Conservation (phyloP, 306 rosid genomes). For the Oemleria cerasiformis region DNA sequence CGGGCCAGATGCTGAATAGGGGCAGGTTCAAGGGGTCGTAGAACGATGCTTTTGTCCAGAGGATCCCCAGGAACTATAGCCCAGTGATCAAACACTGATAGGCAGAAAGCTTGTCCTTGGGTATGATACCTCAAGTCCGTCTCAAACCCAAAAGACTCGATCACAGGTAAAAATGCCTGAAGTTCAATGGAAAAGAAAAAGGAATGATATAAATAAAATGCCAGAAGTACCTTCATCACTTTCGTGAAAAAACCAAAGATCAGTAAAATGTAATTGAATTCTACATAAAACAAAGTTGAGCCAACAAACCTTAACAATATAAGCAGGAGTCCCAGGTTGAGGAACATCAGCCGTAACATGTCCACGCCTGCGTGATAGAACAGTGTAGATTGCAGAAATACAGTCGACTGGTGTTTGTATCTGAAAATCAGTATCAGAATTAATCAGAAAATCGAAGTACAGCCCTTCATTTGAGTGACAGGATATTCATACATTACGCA, state of each 20-base stretch:
- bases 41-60: conserved; percentile 86
- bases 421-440: conserved; percentile 47
- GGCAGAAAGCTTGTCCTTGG: conserved; percentile 94
- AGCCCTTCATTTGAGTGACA: conserved; percentile 5
- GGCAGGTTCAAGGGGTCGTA: conserved; percentile 97
- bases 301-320: conserved; percentile 74
- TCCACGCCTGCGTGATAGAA: conserved; percentile 95
- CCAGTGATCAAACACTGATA: conserved; percentile 92
- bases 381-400: conserved; percentile 97
- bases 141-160: conserved; percentile 96
- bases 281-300: conserved; percentile 13
- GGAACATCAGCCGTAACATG: conserved; percentile 99
- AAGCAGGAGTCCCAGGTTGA: conserved; percentile 98
- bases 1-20: conserved; percentile 98
- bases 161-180: conserved; percentile 97
- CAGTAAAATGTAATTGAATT: conserved; percentile 1
- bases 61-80: conserved; percentile 99
- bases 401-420: conserved; percentile 98
- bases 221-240: not conserved
- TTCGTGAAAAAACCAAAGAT: conserved; percentile 2
- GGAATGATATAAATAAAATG: conserved; percentile 1
- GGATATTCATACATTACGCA: not conserved
- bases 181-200: conserved; percentile 12
- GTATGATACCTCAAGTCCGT: conserved; percentile 97
- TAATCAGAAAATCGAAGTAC: conserved; percentile 11